Evolutionary conservation across 179 eudicot genomes (phyloP).

Genomic region (Vitellaria paradoxa): DNA sequence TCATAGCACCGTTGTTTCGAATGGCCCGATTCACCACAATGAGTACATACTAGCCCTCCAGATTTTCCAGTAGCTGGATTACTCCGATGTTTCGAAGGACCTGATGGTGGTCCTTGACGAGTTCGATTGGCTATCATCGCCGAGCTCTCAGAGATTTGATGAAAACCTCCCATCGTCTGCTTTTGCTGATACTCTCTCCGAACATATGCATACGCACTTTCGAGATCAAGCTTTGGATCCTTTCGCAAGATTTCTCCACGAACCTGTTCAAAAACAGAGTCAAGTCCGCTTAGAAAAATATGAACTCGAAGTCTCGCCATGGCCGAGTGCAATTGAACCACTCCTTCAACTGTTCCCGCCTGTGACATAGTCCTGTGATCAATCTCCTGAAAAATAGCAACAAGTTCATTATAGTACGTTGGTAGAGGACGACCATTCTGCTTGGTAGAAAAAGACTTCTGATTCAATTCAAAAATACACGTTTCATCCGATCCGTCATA

Average conservation of each 20-base stretch:
- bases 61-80: not conserved
- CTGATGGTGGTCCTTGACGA: not conserved
- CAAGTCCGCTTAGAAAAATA: constrained; percentile 11
- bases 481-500: constrained; percentile 4
- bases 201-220: not conserved
- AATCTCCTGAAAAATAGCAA: not conserved
- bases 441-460: not conserved
- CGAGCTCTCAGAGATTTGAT: not conserved
- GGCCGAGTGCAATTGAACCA: no score
- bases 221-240: not conserved
- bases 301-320: not conserved
- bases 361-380: not conserved
- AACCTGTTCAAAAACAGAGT: constrained; percentile 6
- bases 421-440: not conserved
- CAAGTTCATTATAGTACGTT: not conserved
- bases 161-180: not conserved
- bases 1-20: not conserved
- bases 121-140: not conserved
- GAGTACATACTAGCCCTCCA: not conserved
- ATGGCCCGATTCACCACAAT: not conserved
- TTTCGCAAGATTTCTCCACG: constrained; percentile 8
- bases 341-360: not conserved
- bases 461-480: not conserved
- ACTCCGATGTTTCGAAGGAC: not conserved
- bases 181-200: not conserved